Conservation (phyloP, 2,329 filamentous ascomycete species). For the Leptographium wingfieldii region DNA sequence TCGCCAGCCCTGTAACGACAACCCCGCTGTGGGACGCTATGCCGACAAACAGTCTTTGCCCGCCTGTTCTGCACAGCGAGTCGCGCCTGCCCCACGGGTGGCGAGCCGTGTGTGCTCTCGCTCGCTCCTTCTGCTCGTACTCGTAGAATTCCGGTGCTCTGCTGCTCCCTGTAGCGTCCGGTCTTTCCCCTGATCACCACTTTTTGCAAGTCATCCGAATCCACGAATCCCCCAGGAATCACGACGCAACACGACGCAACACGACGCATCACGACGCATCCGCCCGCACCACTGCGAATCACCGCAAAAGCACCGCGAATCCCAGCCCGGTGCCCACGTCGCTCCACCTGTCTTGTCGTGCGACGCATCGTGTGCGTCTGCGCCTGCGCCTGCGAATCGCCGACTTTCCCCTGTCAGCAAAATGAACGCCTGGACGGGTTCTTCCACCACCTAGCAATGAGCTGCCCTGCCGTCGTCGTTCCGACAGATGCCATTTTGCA, state of each 20-base stretch:
- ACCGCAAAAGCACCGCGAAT: background rate
- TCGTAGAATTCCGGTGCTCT: no score
- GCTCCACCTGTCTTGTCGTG: background rate
- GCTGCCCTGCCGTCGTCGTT: background rate
- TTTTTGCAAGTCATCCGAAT: background rate
- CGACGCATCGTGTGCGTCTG: background rate
- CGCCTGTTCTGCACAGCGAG: background rate
- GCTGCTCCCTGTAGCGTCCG: background rate
- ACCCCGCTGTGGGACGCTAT: background rate
- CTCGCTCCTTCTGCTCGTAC: background rate
- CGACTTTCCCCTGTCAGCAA: background rate
- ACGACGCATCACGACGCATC: background rate
- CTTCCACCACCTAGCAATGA: background rate
- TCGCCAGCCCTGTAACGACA: background rate
- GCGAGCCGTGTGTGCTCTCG: background rate
- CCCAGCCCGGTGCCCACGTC: background rate
- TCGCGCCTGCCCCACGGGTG: background rate
- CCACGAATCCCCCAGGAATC: background rate
- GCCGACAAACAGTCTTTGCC: background rate
- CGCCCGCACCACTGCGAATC: background rate
- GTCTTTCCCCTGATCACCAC: background rate
- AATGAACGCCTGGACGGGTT: background rate
- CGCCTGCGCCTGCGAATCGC: background rate
- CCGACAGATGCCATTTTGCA: background rate
- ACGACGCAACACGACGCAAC: background rate